A percentile compares a stretch with the other conserved stretches of the same genome.
Conservation (phyloP, 2,329 filamentous ascomycete species). For the Coniochaeta sp. region DNA sequence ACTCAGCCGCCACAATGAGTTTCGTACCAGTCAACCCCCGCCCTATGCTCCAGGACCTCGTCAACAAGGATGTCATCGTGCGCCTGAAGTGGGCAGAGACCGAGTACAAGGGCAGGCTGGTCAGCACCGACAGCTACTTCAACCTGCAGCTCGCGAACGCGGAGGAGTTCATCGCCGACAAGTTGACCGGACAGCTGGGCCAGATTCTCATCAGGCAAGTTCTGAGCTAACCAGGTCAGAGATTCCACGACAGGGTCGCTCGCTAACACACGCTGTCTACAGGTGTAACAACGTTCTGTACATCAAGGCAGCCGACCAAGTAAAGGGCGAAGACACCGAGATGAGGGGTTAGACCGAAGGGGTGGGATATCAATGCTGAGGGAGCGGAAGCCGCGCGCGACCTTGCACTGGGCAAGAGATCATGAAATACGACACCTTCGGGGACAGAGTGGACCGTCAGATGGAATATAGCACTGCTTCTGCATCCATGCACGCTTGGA, state of each 20-base stretch:
- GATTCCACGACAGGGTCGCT: not conserved
- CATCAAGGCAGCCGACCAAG: conserved; percentile 58
- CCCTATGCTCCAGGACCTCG: conserved; percentile 90
- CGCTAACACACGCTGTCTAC: not conserved
- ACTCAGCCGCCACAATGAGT: conserved; percentile 9
- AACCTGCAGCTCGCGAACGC: conserved; percentile 90
- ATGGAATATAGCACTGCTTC: too few species aligned
- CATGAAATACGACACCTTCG: not conserved
- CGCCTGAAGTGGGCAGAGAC: conserved; percentile 97
- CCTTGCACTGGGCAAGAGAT: not conserved
- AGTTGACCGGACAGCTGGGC: conserved; percentile 76
- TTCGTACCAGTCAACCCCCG: conserved; percentile 95
- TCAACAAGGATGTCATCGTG: conserved; percentile 85
- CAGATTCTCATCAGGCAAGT: conserved; percentile 84
- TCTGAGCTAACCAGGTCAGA: not conserved
- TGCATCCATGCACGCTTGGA: not conserved
- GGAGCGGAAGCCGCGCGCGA: too few species aligned
- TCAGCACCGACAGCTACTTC: conserved; percentile 95
- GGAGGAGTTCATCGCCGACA: conserved; percentile 85
- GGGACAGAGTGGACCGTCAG: not conserved
- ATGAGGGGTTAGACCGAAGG: conserved; percentile 42
- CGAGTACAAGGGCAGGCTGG: conserved; percentile 90
- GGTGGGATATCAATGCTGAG: not conserved
- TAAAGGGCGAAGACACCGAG: conserved; percentile 44
- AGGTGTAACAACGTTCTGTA: conserved; percentile 84